Evolutionary conservation across 345 rosid genomes (phyloP).

Genomic region (Durio zibethinus): DNA sequence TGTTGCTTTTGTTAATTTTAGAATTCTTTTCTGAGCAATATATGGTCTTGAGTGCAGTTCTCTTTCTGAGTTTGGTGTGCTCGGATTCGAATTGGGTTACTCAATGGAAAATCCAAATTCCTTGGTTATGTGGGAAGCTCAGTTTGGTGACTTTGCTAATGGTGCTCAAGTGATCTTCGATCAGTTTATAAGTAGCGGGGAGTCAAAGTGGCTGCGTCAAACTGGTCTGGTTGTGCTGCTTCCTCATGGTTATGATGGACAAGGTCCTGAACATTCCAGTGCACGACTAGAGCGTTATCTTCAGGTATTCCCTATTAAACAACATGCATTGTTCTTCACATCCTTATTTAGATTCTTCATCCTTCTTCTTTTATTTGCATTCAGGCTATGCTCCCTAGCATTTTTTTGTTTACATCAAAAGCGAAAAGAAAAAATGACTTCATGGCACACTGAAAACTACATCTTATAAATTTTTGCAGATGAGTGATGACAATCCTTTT

Average conservation of each 20-base stretch:
- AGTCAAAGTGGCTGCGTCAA: conserved; percentile 82
- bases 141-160: conserved; percentile 81
- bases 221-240: conserved; percentile 75
- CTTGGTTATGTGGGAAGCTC: conserved; percentile 80
- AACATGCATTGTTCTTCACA: not conserved
- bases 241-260: conserved; percentile 86
- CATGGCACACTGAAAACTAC: not conserved
- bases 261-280: conserved; percentile 89
- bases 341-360: not conserved
- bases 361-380: not conserved
- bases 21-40: not conserved
- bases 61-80: conserved; percentile 80
- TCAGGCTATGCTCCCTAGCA: not conserved
- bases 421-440: not conserved
- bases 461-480: conserved; percentile 34
- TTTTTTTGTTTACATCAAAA: not conserved
- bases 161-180: conserved; percentile 86
- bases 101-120: conserved; percentile 85
- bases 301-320: conserved; percentile 44
- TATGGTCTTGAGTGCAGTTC: conserved; percentile 45
- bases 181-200: conserved; percentile 78
- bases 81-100: conserved; percentile 82
- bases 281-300: conserved; percentile 74
- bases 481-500: conserved; percentile 81
- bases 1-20: not conserved